phyloP scores from a whole-genome alignment of 495 filamentous ascomycete genomes.

The Penicillium mononematosum region DNA sequence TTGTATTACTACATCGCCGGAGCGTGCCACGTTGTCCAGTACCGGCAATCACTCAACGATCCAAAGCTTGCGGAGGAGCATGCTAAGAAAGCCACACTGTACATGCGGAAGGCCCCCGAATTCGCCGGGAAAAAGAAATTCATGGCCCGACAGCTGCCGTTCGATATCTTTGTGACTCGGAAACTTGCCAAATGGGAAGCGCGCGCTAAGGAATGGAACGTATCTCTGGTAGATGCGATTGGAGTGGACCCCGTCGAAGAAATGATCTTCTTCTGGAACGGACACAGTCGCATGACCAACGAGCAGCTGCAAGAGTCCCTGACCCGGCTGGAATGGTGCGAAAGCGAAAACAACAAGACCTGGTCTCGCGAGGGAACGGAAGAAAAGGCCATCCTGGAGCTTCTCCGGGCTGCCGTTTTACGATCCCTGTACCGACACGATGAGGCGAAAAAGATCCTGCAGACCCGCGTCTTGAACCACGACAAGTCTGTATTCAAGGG shows the following conservation, averaged over 20 bases:
- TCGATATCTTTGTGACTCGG: constrained; percentile 81
- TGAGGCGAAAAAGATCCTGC: constrained; percentile 63
- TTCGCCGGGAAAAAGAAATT: constrained; percentile 83
- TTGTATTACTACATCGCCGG: constrained; percentile 91
- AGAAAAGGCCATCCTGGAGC: constrained; percentile 66
- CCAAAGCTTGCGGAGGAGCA: constrained; percentile 51
- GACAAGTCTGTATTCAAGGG: constrained; percentile 72
- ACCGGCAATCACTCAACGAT: constrained; percentile 58
- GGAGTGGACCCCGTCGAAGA: constrained; percentile 83
- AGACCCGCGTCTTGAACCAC: constrained; percentile 58
- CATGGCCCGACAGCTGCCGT: constrained; percentile 84
- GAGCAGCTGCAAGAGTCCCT: constrained; percentile 64
- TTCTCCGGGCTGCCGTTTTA: constrained; percentile 66
- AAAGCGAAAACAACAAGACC: constrained; percentile 50
- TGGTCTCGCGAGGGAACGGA: constrained; percentile 65
- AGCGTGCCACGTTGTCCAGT: constrained; percentile 71
- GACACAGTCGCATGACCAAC: constrained; percentile 70
- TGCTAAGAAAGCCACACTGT: constrained; percentile 65
- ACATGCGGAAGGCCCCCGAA: constrained; percentile 68
- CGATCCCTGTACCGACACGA: constrained; percentile 59
- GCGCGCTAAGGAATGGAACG: constrained; percentile 63
- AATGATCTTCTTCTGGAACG: constrained; percentile 96
- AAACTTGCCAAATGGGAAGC: constrained; percentile 91
- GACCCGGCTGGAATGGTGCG: constrained; percentile 62
- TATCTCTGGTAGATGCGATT: constrained; percentile 76